Base-by-base conservation (phyloP, 2,329 filamentous ascomycete genomes). In the Phyllosticta paracitricarpa region DNA sequence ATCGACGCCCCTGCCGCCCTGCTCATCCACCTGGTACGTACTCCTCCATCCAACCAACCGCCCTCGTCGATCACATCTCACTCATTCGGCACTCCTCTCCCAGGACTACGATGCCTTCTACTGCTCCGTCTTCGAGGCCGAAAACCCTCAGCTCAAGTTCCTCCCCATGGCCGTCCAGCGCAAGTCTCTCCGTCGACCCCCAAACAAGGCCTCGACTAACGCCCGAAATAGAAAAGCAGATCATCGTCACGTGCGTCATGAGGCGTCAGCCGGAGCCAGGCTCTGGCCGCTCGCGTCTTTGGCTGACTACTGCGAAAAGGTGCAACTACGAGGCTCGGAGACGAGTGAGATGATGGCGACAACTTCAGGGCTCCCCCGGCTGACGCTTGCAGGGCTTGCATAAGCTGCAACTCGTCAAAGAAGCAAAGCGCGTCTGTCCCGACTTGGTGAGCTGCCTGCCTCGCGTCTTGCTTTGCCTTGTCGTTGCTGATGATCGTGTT, bases 291-390 rank as follows among this genome's bases (percentile, higher is more conserved):
- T 14, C 35, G 33, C 26, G 48, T 54, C 51, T 48, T 33, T 25
- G 22, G 56, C 60, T 62, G 60, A 58, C 54, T 62, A 58, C 54
- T 62, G 51, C 19, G 5, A 12, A 14, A 25, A 62, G 60, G n/a
- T 62, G 60, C 81, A 97, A 97, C 76, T 97, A 97, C 73, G 89
- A 89, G 71, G 93, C 93, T 24, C 85, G 93, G 40, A 78, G 84
- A 58, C 82, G 83, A 63, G 82, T 76, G 73, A 60, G 69, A 56
- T 56, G 35, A 17, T 17, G 54, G 12, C 33, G 26, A 30, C 55
- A 17, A 10, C 12, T 2, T 40, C 35, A 14, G 52, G 57, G 51
- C 60, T 30, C 57, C 30, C 48, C 66, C 71, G 70, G 67, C 72
- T 67, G 54, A 52, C 58, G 30, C 48, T 48, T 14, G 30, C 64